These are phyloP conservation scores for Erythrobasidium hasegawianum DNA, from an alignment of 1,284 basidiomycete species.

Conservation along the genomic window DNA sequence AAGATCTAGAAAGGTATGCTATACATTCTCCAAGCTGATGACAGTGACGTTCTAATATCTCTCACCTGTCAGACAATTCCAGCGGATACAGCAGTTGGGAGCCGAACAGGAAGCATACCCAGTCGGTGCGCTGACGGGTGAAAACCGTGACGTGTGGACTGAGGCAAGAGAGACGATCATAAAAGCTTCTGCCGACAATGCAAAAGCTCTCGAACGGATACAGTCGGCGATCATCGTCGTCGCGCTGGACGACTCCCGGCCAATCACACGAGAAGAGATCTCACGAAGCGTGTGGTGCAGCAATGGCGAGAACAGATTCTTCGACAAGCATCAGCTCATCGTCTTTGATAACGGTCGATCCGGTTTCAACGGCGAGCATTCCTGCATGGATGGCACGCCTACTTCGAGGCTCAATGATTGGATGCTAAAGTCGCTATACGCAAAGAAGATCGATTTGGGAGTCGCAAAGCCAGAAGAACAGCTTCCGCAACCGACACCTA, in stretches of 20 bases:
- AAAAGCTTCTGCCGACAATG: constrained; percentile 63
- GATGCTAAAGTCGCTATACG: constrained; percentile 70
- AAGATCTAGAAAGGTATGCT: constrained; percentile 67
- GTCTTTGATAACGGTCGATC: constrained; percentile 90
- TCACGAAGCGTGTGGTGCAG: constrained; percentile 88
- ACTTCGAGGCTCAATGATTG: constrained; percentile 96
- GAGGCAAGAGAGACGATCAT: constrained; percentile 66
- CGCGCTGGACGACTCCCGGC: constrained; percentile 74
- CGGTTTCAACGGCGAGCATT: constrained; percentile 72
- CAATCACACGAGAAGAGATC: constrained; percentile 74
- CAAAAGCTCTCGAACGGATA: constrained; percentile 68
- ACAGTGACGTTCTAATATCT: background rate
- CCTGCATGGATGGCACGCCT: constrained; percentile 93
- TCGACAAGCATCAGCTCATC: constrained; percentile 93
- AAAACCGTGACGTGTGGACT: constrained; percentile 88
- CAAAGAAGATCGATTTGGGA: constrained; percentile 68
- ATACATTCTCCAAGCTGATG: no score
- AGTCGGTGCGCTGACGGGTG: constrained; percentile 78
- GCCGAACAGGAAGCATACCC: constrained; percentile 54
- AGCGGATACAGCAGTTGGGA: constrained; percentile 67
- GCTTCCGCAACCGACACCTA: constrained; percentile 62
- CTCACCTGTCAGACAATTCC: constrained; percentile 61
- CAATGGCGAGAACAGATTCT: constrained; percentile 88
- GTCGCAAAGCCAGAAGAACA: constrained; percentile 54
- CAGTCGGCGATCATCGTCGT: constrained; percentile 86